phyloP scores from a whole-genome alignment of 1,284 basidiomycete species.

The Moesziomyces sp. region DNA sequence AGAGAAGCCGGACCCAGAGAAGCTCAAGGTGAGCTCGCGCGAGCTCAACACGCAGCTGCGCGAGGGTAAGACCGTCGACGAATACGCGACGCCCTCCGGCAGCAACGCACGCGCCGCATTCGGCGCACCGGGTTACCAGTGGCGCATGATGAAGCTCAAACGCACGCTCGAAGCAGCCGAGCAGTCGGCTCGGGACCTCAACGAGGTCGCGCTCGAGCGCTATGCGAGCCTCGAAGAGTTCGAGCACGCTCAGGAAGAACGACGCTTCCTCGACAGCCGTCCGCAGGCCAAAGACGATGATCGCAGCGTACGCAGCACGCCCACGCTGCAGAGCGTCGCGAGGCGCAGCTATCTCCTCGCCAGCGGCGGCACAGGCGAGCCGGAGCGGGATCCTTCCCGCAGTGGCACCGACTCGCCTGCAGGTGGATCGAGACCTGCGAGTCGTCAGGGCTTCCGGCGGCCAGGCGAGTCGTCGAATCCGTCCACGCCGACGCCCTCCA shows the following conservation, averaged over 20 bases:
- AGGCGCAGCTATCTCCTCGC: slow-evolving; percentile 45
- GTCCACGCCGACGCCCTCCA: slow-evolving; percentile 32
- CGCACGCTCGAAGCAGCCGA: slow-evolving; percentile 88
- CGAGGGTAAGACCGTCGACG: slow-evolving; percentile 74
- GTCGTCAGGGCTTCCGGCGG: slow-evolving; percentile 48
- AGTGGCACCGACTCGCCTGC: slow-evolving; percentile 13
- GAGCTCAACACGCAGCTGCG: slow-evolving; percentile 85
- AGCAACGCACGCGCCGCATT: slow-evolving; percentile 61
- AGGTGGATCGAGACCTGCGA: slow-evolving; percentile 20
- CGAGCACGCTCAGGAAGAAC: slow-evolving; percentile 86
- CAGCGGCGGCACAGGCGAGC: slow-evolving; percentile 5
- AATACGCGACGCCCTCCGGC: slow-evolving; percentile 70
- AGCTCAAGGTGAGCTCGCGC: slow-evolving; percentile 72
- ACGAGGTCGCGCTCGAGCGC: slow-evolving; percentile 83
- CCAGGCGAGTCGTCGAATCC: slow-evolving; percentile 46
- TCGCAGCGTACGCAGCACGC: slow-evolving; percentile 68
- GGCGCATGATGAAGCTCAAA: slow-evolving; percentile 97
- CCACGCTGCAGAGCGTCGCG: slow-evolving; percentile 43
- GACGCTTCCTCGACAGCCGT: slow-evolving; percentile 76
- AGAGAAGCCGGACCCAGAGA: slow-evolving; percentile 78
- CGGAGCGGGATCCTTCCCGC: slow-evolving; percentile 2
- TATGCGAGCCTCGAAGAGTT: slow-evolving; percentile 76
- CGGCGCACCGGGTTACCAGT: slow-evolving; percentile 88
- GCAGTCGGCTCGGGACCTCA: slow-evolving; percentile 78
- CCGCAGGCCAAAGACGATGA: slow-evolving; percentile 73